Base-by-base conservation (phyloP, 148 eudicot species). In the Nyssa sinensis region DNA sequence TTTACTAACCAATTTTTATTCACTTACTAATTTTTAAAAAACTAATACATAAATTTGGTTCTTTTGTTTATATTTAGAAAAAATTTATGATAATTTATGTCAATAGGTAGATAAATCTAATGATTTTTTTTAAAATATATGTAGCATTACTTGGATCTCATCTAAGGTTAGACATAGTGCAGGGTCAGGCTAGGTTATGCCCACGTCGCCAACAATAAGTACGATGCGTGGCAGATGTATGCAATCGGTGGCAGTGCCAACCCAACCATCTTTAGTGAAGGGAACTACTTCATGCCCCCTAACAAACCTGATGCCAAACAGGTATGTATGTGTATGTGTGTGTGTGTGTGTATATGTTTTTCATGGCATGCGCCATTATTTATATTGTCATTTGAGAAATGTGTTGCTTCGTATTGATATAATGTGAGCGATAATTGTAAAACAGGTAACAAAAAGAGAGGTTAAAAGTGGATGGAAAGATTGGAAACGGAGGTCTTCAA, bases 241-340 rank as follows among this genome's bases (percentile, higher is more conserved):
- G 91, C 90, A 0, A 84, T 88, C 12, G 92, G 91, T 28, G 91
- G 94, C 27, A 90, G 94, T 77, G 88, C 88, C 1, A 61, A 79
- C 27, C 94, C 91, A 31, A 88, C 91, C 28, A 86, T 84, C 62
- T 47, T 77, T 37, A 84, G 89, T 62, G 85, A 86, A 80, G 87
- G 89, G 30, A 86, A 86, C 66, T 44, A 81, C 32, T 84, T 84
- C 53, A 72, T 81, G 41, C 84, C 87, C 63, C 64, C 84, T 49
- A 49, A 49, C 11, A 12, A 82, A 53, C 17, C 12, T 7, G 11
- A 9, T 49, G 55, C 55, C 11, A 49, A 49, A 49, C 14, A 49
- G 55, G 55, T 49, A 49, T 14, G 11, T 1, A 49, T 49, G 11
- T 49, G 4, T 7, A 13, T 49, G 55, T 49, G 17, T 49, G 55